These are phyloP conservation scores for Sapria himalayana DNA, from an alignment of 345 rosid species.

Conservation along the genomic window DNA sequence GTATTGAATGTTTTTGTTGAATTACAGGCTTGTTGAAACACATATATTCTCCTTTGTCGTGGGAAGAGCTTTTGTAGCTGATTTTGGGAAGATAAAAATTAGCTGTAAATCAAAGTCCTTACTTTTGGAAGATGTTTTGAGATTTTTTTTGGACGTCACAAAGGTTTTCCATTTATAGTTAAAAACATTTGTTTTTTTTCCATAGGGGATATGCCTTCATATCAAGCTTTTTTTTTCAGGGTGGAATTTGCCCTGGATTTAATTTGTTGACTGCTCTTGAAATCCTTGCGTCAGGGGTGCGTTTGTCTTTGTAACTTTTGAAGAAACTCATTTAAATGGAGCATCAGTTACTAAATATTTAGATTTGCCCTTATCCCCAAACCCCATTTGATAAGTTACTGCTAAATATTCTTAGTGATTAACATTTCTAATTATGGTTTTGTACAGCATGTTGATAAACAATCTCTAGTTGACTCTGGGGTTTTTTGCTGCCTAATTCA, in stretches of 20 bases:
- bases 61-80: conserved; percentile 99
- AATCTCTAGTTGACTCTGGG: conserved; percentile 97
- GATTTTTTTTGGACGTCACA: conserved; percentile 62
- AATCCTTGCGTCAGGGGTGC: conserved; percentile 91
- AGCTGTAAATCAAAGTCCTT: conserved; percentile 78
- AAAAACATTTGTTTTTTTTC: not conserved
- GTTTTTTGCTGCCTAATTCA: conserved; percentile 91
- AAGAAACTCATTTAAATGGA: too few species aligned
- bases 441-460: conserved; percentile 86
- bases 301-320: conserved; percentile 7
- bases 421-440: conserved; percentile 6
- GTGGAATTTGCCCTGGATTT: conserved; percentile 66
- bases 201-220: conserved; percentile 3
- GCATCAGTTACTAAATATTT: too few species aligned
- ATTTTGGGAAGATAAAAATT: conserved; percentile 88
- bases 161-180: conserved; percentile 29
- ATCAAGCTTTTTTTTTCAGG: conserved; percentile 30
- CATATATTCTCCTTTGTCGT: conserved; percentile 95
- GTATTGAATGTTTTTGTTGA: conserved; percentile 15
- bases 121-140: conserved; percentile 44
- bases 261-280: conserved; percentile 83
- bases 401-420: too few species aligned
- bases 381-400: too few species aligned
- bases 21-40: conserved; percentile 95
- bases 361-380: too few species aligned